Base-by-base conservation (phyloP, 208 protist species). In the Leishmania mexicana region DNA sequence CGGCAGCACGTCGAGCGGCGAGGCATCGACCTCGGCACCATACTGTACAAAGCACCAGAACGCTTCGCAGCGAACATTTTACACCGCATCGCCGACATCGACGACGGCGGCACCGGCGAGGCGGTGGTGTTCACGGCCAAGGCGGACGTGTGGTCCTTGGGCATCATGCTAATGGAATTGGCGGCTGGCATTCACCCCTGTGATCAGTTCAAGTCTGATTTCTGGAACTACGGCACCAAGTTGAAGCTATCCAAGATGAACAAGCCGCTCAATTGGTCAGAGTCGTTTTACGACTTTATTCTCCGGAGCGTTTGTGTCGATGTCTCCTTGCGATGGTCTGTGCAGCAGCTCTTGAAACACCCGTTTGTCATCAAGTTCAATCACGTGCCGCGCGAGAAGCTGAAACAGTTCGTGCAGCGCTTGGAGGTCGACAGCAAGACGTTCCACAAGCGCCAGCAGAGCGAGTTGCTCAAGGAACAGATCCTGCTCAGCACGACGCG, bases 101-200 rank as follows among this genome's bases (percentile, higher is more conserved):
- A 75, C 72, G 78, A 78, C 53, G 51, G 31, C 40, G 75, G 47
- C 6, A 60, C 68, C 35, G 80, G 47, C 42, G 83, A 85, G 64
- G 85, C 86, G 11, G 85, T 89, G 47, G 89, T 96, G 42, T 97
- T 96, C 76, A 90, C 89, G 54, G 83, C 86, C 7, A 95, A 95
- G 86, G 87, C 92, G 11, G 95, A 98, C 85, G 94, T 98, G 64
- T 98, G 95, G 94, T 96, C 95, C 4, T 78, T 98, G 5, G 95
- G 95, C 35, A 90, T 97, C 47, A 93, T 93, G 85, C 80, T 97
- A 45, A 85, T 96, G 17, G 94, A 98, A 79, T 89, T 98, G 21
- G 86, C 87, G 67, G 86, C 81, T 65, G 95, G 95, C 62, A 84
- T 92, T 17, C 88, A 96, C 83, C 95, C 95, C 38, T 96, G 93